phyloP scores from a whole-genome alignment of 768 basidiomycete species.

The Mycena vitilis region DNA sequence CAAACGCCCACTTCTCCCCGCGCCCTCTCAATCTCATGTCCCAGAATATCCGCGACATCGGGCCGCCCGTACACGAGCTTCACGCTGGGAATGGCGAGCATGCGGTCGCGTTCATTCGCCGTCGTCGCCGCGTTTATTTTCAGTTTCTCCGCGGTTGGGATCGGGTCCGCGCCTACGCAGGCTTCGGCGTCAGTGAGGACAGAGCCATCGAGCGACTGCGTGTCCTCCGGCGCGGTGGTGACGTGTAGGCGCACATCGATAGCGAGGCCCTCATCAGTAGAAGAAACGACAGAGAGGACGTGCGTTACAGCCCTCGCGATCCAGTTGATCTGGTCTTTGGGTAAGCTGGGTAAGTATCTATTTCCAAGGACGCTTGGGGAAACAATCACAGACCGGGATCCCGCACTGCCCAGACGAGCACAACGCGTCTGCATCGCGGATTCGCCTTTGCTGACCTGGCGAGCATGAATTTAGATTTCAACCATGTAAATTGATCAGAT shows the following conservation, averaged over 20 bases:
- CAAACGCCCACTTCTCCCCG: conserved; percentile 58
- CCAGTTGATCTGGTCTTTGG: conserved; percentile 56
- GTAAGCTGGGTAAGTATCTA: neutral
- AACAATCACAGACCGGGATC: conserved; percentile 45
- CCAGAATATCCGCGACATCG: conserved; percentile 51
- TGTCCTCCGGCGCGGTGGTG: conserved; percentile 44
- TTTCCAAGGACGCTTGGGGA: too few relatives aligned
- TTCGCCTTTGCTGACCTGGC: conserved; percentile 44
- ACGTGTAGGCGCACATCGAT: conserved; percentile 55
- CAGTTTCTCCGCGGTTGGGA: conserved; percentile 15
- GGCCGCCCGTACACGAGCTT: conserved; percentile 54
- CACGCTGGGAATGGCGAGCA: conserved; percentile 42
- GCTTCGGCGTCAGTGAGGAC: conserved; percentile 31
- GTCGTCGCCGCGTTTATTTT: neutral
- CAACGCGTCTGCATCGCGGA: conserved; percentile 44
- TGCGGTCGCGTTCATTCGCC: neutral
- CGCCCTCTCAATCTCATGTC: conserved; percentile 48
- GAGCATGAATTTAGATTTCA: neutral
- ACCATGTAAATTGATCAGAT: neutral
- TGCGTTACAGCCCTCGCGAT: conserved; percentile 53
- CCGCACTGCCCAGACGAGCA: conserved; percentile 60
- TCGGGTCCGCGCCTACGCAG: neutral
- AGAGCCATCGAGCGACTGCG: conserved; percentile 37
- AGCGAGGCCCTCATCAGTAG: conserved; percentile 38
- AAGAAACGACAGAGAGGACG: conserved; percentile 39